Evolutionary conservation across 2,329 filamentous ascomycete genomes (phyloP), one percentile per base, ranked within the genome.

Genomic region (Dothideomycetes sp.): DNA sequence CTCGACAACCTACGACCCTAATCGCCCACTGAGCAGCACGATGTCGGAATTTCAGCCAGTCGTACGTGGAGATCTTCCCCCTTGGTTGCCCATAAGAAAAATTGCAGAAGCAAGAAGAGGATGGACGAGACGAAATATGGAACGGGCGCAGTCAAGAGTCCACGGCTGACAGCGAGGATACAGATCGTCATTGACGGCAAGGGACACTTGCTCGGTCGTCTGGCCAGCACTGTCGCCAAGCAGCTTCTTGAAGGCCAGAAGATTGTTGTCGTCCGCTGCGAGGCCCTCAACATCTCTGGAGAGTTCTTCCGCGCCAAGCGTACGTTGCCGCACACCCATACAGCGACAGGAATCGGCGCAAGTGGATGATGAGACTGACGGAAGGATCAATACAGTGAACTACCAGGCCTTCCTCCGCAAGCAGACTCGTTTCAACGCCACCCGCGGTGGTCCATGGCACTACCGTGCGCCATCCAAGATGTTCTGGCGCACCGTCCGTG

Each of bases 251-350:
- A 81, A 72, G 89, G 89, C 68, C 89, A 96, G 77, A 96, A 96
- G 84, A 93, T 98, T 67, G 89, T 96, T 62, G 76, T 98, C 59
- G 91, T 98, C 68, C 86, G 91, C 77, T 93, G 84, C 73, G 91
- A 98, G 76, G 87, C 86, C 61, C 81, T 98, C 70, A 98, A 98
- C 82, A 98, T 98, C 79, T 98, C 91, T 58, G 91, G 91, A 75
- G 91, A 96, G 78, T 98, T 98, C 85, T 98, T 98, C 84, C 87
- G 91, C 70, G 81, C 89, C 58, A 98, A 98, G 84, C 84, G 91
- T 98, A 94, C 72, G 89, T 94, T 62, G 44, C 35, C 35, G 16
- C 32, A 19, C 30, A 42, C 36, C 32, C 40, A 9, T 14, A 31
- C 30, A 38, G 31, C 42, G 45, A 31, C n/a, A n/a, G n/a, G n/a